Percentiles rank a stretch among this genome's conserved stretches.
These are phyloP conservation scores for Saccharata proteae DNA, from an alignment of 2,329 filamentous ascomycete species.

Conservation along the genomic window DNA sequence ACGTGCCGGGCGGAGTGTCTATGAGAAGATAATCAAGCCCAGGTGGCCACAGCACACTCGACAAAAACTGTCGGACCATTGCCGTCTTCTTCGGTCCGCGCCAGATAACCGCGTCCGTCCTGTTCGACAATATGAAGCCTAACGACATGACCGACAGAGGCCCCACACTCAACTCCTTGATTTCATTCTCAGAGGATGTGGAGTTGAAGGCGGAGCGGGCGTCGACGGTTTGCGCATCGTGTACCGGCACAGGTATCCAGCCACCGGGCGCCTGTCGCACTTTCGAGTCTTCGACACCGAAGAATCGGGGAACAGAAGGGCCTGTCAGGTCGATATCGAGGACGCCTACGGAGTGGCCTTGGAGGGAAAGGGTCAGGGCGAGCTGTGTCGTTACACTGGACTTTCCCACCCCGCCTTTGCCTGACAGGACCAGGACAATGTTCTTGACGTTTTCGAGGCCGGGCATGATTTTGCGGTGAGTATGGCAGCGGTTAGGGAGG, in stretches of 20 bases:
- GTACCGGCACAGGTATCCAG: constrained; percentile 82
- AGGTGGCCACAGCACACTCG: constrained; percentile 75
- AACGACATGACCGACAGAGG: constrained; percentile 78
- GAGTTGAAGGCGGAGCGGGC: constrained; percentile 7
- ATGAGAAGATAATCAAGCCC: constrained; percentile 85
- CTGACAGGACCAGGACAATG: constrained; percentile 75
- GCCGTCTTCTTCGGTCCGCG: constrained; percentile 96
- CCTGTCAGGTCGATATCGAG: constrained; percentile 95
- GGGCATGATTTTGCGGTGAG: too few relatives aligned
- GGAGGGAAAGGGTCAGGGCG: constrained; percentile 73
- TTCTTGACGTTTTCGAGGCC: constrained; percentile 61
- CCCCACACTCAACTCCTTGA: constrained; percentile 35
- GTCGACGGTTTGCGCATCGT: constrained; percentile 38
- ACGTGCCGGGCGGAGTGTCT: constrained; percentile 91
- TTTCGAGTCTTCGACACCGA: constrained; percentile 78
- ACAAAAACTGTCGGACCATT: constrained; percentile 94
- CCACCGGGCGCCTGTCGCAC: constrained; percentile 85
- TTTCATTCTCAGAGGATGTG: constrained; percentile 7
- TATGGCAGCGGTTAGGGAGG: too few relatives aligned
- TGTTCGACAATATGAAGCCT: constrained; percentile 71
- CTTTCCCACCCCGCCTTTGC: constrained; percentile 96
- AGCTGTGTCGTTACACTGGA: constrained; percentile 96
- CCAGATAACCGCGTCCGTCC: constrained; percentile 93
- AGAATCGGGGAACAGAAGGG: constrained; percentile 89
- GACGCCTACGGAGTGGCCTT: constrained; percentile 82